These are phyloP conservation scores for Cladobotryum protrusum DNA, from an alignment of 2,329 filamentous ascomycete genomes.

Conservation along the genomic window DNA sequence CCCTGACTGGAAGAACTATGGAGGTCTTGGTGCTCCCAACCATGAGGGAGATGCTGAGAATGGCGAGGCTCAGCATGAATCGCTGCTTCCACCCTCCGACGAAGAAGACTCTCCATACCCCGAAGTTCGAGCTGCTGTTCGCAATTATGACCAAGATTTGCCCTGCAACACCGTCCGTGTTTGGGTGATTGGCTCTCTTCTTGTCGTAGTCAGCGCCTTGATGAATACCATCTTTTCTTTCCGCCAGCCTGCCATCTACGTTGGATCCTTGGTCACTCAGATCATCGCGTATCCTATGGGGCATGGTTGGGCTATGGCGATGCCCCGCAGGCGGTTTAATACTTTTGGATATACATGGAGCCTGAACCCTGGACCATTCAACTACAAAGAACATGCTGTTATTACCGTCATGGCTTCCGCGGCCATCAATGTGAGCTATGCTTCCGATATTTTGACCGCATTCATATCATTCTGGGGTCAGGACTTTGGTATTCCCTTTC, in stretches of 20 bases:
- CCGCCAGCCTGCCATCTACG: constrained; percentile 54
- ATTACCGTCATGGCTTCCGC: constrained; percentile 68
- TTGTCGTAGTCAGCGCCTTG: constrained; percentile 51
- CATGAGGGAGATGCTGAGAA: no score
- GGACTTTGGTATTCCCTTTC: constrained; percentile 59
- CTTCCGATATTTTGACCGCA: constrained; percentile 67
- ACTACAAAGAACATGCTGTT: constrained; percentile 63
- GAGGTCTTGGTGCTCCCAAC: no score
- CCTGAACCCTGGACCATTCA: constrained; percentile 64
- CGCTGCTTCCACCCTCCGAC: constrained; percentile 16
- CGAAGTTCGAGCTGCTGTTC: constrained; percentile 58
- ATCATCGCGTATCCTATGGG: constrained; percentile 60
- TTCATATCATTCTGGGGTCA: constrained; percentile 68
- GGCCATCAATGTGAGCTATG: constrained; percentile 63
- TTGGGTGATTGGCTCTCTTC: constrained; percentile 54
- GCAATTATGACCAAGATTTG: constrained; percentile 58
- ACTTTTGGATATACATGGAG: constrained; percentile 50
- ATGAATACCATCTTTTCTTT: constrained; percentile 60
- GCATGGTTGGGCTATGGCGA: constrained; percentile 51
- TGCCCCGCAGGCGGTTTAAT: constrained; percentile 44
- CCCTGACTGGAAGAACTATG: no score
- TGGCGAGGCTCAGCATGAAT: no score
- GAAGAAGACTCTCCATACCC: constrained; percentile 59
- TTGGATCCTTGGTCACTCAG: constrained; percentile 56
- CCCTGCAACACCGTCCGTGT: constrained; percentile 61